Percentiles rank a stretch among this genome's conserved stretches.
Conservation (phyloP, 2,329 filamentous ascomycete genomes). For the Nigrospora oryzae region DNA sequence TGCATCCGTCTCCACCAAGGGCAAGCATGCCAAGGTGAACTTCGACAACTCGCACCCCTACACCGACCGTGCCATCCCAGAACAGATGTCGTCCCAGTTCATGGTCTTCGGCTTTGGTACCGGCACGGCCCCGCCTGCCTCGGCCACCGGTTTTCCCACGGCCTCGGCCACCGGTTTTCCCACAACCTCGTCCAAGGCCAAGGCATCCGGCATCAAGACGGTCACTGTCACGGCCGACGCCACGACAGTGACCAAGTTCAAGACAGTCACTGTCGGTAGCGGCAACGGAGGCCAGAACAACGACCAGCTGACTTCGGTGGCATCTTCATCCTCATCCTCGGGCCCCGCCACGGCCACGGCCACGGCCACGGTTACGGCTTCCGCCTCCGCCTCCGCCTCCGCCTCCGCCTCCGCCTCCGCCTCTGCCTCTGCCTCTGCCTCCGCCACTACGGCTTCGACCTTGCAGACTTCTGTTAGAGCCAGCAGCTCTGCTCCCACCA, state of each 20-base stretch:
- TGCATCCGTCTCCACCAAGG: slow-evolving; percentile 21
- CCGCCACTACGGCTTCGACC: slow-evolving; percentile 7
- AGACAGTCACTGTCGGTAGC: slow-evolving; percentile 23
- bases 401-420: background rate
- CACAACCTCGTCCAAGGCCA: slow-evolving; percentile 5
- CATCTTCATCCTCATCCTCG: too few species aligned
- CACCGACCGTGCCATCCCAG: slow-evolving; percentile 28
- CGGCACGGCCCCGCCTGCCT: slow-evolving; percentile 13
- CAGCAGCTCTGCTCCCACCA: slow-evolving; percentile 1
- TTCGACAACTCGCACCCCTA: slow-evolving; percentile 8
- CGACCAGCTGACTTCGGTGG: background rate
- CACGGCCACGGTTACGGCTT: too few species aligned
- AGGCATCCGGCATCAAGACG: slow-evolving; percentile 25
- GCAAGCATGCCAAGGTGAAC: slow-evolving; percentile 24
- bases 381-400: too few species aligned
- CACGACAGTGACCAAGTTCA: slow-evolving; percentile 27
- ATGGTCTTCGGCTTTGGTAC: slow-evolving; percentile 25
- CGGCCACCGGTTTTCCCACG: slow-evolving; percentile 10
- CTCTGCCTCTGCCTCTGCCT: slow-evolving; percentile 9
- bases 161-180: slow-evolving; percentile 5
- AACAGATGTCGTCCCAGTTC: slow-evolving; percentile 29
- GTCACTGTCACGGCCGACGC: slow-evolving; percentile 31
- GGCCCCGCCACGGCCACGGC: too few species aligned
- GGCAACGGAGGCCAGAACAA: slow-evolving; percentile 2
- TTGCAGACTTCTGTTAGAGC: slow-evolving; percentile 2